phyloP scores from a whole-genome alignment of 2,329 filamentous ascomycete genomes.

The Didymella lethalis region DNA sequence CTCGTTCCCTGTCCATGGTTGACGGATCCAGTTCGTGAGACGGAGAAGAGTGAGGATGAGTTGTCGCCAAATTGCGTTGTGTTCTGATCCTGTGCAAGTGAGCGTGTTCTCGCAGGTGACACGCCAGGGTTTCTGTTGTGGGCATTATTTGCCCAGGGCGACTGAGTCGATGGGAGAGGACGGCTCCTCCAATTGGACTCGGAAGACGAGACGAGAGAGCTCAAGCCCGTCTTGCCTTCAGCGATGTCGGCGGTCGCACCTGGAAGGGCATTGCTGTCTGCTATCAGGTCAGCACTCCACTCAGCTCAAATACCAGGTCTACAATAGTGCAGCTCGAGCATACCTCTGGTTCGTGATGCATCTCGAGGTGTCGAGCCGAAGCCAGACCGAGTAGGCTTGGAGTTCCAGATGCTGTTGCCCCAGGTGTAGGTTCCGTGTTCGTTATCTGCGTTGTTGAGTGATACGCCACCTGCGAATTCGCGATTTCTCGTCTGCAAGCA shows the following conservation, averaged over 20 bases:
- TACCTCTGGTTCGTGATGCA: constrained; percentile 46
- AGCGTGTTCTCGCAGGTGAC: constrained; percentile 50
- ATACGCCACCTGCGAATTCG: constrained; percentile 40
- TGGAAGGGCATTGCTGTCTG: constrained; percentile 43
- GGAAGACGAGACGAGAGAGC: constrained; percentile 72
- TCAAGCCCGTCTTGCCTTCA: constrained; percentile 71
- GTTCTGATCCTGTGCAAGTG: constrained; percentile 45
- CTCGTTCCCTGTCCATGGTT: constrained; percentile 37
- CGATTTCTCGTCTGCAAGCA: constrained; percentile 39
- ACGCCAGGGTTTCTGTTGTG: constrained; percentile 48
- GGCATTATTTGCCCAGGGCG: constrained; percentile 63
- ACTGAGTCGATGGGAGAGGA: constrained; percentile 47
- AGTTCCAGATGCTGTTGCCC: constrained; percentile 50
- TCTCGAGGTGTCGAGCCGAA: constrained; percentile 44
- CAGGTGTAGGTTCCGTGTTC: constrained; percentile 44
- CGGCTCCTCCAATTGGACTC: constrained; percentile 71
- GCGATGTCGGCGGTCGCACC: constrained; percentile 43
- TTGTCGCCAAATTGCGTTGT: constrained; percentile 26
- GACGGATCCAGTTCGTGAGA: constrained; percentile 32
- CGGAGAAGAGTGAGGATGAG: constrained; percentile 39
- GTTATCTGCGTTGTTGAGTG: constrained; percentile 41
- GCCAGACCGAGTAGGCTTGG: constrained; percentile 35
- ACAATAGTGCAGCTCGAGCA: neutral
- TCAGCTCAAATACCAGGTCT: neutral
- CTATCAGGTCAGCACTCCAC: constrained; percentile 25